Conservation (phyloP, 73 alveolate species). For the Paramecium octaurelia region DNA sequence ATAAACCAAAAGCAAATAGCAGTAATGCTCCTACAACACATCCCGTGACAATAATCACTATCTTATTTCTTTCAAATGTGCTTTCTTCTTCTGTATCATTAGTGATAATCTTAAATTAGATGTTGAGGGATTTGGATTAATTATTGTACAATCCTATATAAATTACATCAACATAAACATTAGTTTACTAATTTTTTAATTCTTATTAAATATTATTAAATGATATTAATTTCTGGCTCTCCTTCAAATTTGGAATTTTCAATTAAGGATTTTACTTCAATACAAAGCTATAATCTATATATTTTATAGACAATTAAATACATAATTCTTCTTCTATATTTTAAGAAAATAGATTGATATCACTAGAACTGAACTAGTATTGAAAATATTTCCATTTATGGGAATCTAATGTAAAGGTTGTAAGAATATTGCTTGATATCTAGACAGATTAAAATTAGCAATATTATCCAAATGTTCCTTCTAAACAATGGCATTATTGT, state of each 20-base stretch:
- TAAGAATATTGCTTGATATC: background rate
- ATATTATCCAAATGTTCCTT: background rate
- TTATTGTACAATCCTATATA: slow-evolving; percentile 2
- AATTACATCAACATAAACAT: background rate
- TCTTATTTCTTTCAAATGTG: background rate
- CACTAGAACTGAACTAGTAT: background rate
- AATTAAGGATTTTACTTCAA: background rate
- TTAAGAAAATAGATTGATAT: background rate
- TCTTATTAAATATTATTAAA: background rate
- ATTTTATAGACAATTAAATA: background rate
- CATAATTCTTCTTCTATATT: background rate
- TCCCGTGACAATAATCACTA: background rate
- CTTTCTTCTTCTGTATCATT: background rate
- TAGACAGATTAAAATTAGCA: background rate
- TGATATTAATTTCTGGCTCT: background rate
- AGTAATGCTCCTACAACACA: slow-evolving; percentile 7
- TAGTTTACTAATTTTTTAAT: background rate
- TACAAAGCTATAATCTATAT: background rate
- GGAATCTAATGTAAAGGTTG: background rate
- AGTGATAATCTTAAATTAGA: background rate
- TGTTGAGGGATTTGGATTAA: background rate
- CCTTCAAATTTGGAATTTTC: background rate
- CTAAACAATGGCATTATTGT: slow-evolving; percentile 5
- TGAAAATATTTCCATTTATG: background rate
- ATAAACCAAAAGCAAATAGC: background rate